Conservation (phyloP, 805 yeast genomes). For the Candida ipomoeae region DNA sequence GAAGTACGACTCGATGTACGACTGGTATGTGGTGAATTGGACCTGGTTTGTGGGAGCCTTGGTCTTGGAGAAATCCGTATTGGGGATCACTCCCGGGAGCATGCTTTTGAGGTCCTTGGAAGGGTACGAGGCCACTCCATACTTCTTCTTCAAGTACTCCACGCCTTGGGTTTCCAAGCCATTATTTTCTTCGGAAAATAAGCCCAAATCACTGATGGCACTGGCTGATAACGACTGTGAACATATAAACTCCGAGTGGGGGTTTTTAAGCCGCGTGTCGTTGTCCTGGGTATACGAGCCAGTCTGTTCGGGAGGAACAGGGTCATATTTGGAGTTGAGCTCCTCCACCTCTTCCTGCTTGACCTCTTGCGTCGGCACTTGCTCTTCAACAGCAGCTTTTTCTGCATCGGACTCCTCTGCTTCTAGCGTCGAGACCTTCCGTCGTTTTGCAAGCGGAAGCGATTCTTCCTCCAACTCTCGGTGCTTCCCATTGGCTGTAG, state of each 20-base stretch:
- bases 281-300: constrained; percentile 47
- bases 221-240: constrained; percentile 65
- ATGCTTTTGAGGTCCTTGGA: constrained; percentile 65
- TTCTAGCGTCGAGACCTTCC: constrained; percentile 5
- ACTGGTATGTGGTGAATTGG: constrained; percentile 81
- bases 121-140: constrained; percentile 90
- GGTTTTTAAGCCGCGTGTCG: constrained; percentile 62
- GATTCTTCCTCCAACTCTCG: constrained; percentile 12
- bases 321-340: constrained; percentile 27
- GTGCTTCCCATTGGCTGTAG: constrained; percentile 5
- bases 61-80: constrained; percentile 75
- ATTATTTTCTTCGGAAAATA: constrained; percentile 57
- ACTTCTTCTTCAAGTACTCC: constrained; percentile 69
- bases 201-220: constrained; percentile 56
- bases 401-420: background rate
- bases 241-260: constrained; percentile 70
- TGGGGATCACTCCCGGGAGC: constrained; percentile 86
- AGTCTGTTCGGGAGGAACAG: constrained; percentile 44
- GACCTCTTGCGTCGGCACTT: background rate
- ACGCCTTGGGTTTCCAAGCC: constrained; percentile 65
- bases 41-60: constrained; percentile 79
- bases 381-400: background rate
- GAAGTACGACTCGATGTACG: constrained; percentile 82
- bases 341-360: constrained; percentile 9
- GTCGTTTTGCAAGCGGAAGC: constrained; percentile 15